A percentile compares a stretch with the other conserved stretches of the same genome.
Evolutionary conservation across 805 yeast species (phyloP).

Genomic region (Lipomyces lipofer): DNA sequence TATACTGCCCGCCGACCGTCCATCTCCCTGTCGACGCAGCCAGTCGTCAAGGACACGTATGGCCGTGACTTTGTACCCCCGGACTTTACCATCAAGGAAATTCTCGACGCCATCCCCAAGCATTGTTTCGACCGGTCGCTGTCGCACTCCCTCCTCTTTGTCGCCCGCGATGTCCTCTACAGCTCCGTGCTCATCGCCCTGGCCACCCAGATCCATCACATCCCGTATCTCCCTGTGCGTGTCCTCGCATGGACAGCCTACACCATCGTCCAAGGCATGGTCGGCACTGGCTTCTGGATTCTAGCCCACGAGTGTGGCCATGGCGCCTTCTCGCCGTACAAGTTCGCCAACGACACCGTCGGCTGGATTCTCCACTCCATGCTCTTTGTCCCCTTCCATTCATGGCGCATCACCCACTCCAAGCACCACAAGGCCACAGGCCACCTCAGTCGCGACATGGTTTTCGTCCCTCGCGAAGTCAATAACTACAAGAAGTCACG

Average conservation of each 20-base stretch:
- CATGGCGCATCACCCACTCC: constrained; percentile 82
- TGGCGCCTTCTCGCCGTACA: constrained; percentile 75
- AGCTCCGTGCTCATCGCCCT: constrained; percentile 49
- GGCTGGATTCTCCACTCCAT: constrained; percentile 85
- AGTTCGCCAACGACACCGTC: constrained; percentile 69
- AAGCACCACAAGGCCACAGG: constrained; percentile 92
- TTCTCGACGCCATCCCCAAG: constrained; percentile 68
- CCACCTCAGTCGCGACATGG: constrained; percentile 79
- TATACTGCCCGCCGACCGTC: neutral
- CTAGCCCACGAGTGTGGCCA: constrained; percentile 93
- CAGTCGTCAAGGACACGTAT: constrained; percentile 33
- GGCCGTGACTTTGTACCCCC: constrained; percentile 75
- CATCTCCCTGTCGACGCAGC: neutral
- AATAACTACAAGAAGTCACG: constrained; percentile 52
- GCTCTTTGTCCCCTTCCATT: constrained; percentile 79
- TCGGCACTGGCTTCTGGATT: constrained; percentile 80
- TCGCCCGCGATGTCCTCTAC: constrained; percentile 59
- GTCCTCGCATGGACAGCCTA: constrained; percentile 61
- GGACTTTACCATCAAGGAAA: constrained; percentile 72
- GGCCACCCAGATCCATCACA: constrained; percentile 52
- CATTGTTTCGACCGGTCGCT: constrained; percentile 70
- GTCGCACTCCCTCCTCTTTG: constrained; percentile 58
- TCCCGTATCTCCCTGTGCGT: constrained; percentile 50
- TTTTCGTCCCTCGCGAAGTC: constrained; percentile 72
- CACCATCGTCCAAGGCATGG: constrained; percentile 57